phyloP scores from a whole-genome alignment of 768 basidiomycete species.

The Leccinum fibrillosum region DNA sequence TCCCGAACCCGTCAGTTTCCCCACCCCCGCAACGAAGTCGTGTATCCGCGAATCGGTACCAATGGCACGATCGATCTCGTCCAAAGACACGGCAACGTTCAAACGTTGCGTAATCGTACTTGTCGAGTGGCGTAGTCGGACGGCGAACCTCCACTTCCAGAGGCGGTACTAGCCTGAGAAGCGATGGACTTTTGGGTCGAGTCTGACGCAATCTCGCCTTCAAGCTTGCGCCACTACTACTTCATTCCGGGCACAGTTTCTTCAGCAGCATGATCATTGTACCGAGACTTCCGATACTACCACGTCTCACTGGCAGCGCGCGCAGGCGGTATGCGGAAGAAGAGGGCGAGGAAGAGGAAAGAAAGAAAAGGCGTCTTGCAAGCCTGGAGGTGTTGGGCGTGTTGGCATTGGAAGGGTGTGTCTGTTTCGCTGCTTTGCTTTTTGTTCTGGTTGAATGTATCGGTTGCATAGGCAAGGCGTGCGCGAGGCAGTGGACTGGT shows the following conservation, averaged over 20 bases:
- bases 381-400: conserved; percentile 89
- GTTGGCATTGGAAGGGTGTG: conserved; percentile 87
- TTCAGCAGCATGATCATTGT: conserved; percentile 7
- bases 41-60: conserved; percentile 22
- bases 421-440: neutral
- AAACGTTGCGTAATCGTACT: conserved; percentile 20
- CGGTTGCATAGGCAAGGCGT: conserved; percentile 68
- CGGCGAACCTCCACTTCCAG: conserved; percentile 16
- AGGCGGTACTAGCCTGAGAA: conserved; percentile 5
- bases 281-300: conserved; percentile 28
- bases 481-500: conserved; percentile 88
- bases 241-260: conserved; percentile 34
- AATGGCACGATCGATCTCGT: conserved; percentile 28
- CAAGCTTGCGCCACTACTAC: conserved; percentile 26
- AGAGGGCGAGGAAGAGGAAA: conserved; percentile 42
- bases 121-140: conserved; percentile 25
- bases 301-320: conserved; percentile 41
- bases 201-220: conserved; percentile 6
- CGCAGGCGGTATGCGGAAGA: conserved; percentile 50
- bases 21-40: conserved; percentile 24
- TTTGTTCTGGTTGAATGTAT: neutral
- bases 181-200: conserved; percentile 1
- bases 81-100: conserved; percentile 16
- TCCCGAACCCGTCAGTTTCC: conserved; percentile 11
- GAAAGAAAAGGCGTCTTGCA: conserved; percentile 56